A percentile compares a stretch with the other conserved stretches of the same genome.
Conservation (phyloP, 768 basidiomycete genomes). For the Pisolithus marmoratus region DNA sequence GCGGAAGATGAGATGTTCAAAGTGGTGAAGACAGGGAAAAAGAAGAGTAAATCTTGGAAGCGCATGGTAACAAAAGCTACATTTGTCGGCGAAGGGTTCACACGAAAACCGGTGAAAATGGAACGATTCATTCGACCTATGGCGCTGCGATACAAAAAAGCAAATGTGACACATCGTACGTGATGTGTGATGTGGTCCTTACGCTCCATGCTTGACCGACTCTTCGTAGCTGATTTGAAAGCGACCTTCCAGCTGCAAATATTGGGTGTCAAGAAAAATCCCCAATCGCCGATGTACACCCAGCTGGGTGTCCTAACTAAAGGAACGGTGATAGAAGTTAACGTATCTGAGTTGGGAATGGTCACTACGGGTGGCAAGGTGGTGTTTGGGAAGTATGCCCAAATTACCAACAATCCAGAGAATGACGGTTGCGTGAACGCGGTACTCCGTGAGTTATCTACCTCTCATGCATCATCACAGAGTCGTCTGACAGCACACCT, state of each 20-base stretch:
- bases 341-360: constrained; percentile 97
- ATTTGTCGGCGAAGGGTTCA: constrained; percentile 97
- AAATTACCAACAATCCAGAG: constrained; percentile 92
- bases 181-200: constrained; percentile 4
- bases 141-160: constrained; percentile 96
- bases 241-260: constrained; percentile 99
- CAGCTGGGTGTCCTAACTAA: constrained; percentile 97
- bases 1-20: constrained; percentile 99
- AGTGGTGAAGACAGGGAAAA: constrained; percentile 96
- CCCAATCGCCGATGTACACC: constrained; percentile 97
- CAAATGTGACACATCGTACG: constrained; percentile 97
- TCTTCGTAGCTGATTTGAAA: constrained; percentile 77
- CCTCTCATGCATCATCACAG: not conserved
- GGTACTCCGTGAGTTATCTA: constrained; percentile 65
- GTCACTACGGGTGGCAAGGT: constrained; percentile 96
- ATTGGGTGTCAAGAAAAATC: constrained; percentile 98
- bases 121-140: constrained; percentile 97
- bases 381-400: constrained; percentile 90
- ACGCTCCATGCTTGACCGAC: not conserved
- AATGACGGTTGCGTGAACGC: constrained; percentile 97
- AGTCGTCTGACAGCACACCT: constrained; percentile 4
- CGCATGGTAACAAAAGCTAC: constrained; percentile 99
- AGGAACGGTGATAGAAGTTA: constrained; percentile 97
- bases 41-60: constrained; percentile 96
- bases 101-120: constrained; percentile 98